Evolutionary conservation across 163 green algal genomes (phyloP).

Genomic region (Chlamydomonas reinhardtii): DNA sequence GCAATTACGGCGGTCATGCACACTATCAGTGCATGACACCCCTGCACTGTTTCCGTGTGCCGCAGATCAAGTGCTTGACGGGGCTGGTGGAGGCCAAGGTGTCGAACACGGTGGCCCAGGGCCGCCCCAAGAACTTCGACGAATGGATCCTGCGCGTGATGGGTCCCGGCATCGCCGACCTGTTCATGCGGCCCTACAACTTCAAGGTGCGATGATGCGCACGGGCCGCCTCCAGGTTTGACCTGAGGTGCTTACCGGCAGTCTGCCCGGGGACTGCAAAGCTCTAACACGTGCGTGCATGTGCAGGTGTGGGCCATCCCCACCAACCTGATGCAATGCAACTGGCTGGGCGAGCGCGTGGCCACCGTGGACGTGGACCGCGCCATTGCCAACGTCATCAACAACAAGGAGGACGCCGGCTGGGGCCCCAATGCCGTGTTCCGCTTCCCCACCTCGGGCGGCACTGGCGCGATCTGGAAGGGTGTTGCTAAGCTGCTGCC

Average conservation of each 20-base stretch:
- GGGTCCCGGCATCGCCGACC: slow-evolving; percentile 89
- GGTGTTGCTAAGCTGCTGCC: slow-evolving; percentile 88
- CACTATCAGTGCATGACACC: too few relatives aligned
- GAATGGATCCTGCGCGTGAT: slow-evolving; percentile 95
- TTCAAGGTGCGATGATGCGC: too few relatives aligned
- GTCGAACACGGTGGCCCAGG: slow-evolving; percentile 71
- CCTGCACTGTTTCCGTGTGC: too few relatives aligned
- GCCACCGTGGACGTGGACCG: slow-evolving; percentile 89
- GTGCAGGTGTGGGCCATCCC: slow-evolving; percentile 88
- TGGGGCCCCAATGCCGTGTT: slow-evolving; percentile 95
- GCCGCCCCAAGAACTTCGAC: slow-evolving; percentile 91
- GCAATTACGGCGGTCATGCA: too few relatives aligned
- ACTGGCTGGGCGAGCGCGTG: slow-evolving; percentile 95
- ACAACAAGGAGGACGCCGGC: slow-evolving; percentile 89
- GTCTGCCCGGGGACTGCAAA: too few relatives aligned
- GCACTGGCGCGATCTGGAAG: slow-evolving; percentile 95
- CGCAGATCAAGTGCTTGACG: slow-evolving; percentile 80
- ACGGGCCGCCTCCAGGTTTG: too few relatives aligned
- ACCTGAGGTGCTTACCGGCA: too few relatives aligned
- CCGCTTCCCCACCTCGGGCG: slow-evolving; percentile 86
- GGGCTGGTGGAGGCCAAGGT: slow-evolving; percentile 92
- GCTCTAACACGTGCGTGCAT: too few relatives aligned
- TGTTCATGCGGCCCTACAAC: slow-evolving; percentile 98
- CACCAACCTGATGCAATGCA: slow-evolving; percentile 89
- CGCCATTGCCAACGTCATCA: slow-evolving; percentile 89